Base-by-base conservation (phyloP, 1,284 basidiomycete species). In the Trametes polyzona region DNA sequence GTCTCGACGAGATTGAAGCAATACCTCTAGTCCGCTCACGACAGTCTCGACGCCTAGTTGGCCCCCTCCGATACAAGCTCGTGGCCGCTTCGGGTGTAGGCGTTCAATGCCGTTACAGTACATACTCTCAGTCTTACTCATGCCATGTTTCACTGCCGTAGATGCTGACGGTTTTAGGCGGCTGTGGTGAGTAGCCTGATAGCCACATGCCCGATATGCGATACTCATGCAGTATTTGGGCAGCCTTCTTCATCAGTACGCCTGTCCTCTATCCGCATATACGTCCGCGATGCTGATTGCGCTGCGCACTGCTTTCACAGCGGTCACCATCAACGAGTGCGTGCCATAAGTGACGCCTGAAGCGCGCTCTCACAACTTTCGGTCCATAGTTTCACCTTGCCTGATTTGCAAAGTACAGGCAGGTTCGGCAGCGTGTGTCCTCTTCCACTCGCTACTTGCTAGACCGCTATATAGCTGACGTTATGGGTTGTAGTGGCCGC, bases 91-190 rank as follows among this genome's bases (percentile, higher is more conserved):
- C n/a, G n/a, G n/a, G n/a, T n/a, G n/a, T n/a, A n/a, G n/a, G n/a
- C n/a, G n/a, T n/a, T n/a, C n/a, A n/a, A n/a, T n/a, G n/a, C n/a
- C n/a, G n/a, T n/a, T n/a, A n/a, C n/a, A n/a, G n/a, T n/a, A n/a
- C n/a, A n/a, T n/a, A n/a, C n/a, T n/a, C n/a, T n/a, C n/a, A n/a
- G n/a, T n/a, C n/a, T n/a, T n/a, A n/a, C n/a, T n/a, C n/a, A n/a
- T n/a, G n/a, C n/a, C n/a, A n/a, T n/a, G n/a, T n/a, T n/a, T n/a
- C n/a, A n/a, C n/a, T n/a, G n/a, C n/a, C n/a, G n/a, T n/a, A n/a
- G n/a, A n/a, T 19, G 52, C n/a, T 41, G 19, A 53, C 47, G 51
- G 40, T 53, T 10, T 14, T 33, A 2, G 42, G 43, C 17, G 37
- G 43, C 7, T 53, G 36, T 10, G 51, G 51, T 53, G 27, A 24